These are phyloP conservation scores for Penicillium sp. DNA, from an alignment of 2,329 filamentous ascomycete species.

Conservation along the genomic window DNA sequence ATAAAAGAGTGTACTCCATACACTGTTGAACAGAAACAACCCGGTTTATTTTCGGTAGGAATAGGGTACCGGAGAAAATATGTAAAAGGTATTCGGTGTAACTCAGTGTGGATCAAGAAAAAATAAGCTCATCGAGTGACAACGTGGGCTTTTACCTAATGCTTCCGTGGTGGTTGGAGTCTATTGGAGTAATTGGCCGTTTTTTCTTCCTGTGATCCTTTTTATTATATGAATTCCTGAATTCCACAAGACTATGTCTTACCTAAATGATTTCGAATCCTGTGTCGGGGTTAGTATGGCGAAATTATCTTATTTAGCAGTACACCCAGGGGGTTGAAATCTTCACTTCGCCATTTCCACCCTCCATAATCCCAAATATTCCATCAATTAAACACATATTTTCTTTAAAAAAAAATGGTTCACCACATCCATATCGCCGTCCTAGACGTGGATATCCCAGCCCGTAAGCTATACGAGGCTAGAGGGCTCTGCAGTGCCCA, in stretches of 20 bases:
- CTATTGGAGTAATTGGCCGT: conserved; percentile 14
- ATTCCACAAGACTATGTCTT: conserved; percentile 9
- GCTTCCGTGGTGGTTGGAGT: conserved; percentile 20
- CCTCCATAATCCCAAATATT: neutral
- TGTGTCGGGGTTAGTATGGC: neutral
- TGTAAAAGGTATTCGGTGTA: conserved; percentile 4
- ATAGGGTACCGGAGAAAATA: neutral
- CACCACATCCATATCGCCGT: conserved; percentile 29
- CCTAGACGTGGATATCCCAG: conserved; percentile 29
- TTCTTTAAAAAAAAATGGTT: conserved; percentile 15
- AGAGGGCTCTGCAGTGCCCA: conserved; percentile 29
- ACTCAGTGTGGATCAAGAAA: conserved; percentile 15
- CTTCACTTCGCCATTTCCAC: neutral
- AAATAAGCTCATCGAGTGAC: conserved; percentile 23
- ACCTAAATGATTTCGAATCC: conserved; percentile 12
- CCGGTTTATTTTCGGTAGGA: neutral
- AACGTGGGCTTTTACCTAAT: conserved; percentile 26
- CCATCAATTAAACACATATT: neutral
- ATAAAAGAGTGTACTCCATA: neutral
- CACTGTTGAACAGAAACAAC: neutral
- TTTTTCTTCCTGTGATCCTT: conserved; percentile 11
- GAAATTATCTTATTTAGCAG: conserved; percentile 2
- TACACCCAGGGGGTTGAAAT: neutral
- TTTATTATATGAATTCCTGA: conserved; percentile 9
- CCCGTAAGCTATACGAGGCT: conserved; percentile 26